Percentiles rank a stretch among this genome's conserved stretches.
Conservation (phyloP, 805 yeast species). For the Metschnikowia colocasiae region DNA sequence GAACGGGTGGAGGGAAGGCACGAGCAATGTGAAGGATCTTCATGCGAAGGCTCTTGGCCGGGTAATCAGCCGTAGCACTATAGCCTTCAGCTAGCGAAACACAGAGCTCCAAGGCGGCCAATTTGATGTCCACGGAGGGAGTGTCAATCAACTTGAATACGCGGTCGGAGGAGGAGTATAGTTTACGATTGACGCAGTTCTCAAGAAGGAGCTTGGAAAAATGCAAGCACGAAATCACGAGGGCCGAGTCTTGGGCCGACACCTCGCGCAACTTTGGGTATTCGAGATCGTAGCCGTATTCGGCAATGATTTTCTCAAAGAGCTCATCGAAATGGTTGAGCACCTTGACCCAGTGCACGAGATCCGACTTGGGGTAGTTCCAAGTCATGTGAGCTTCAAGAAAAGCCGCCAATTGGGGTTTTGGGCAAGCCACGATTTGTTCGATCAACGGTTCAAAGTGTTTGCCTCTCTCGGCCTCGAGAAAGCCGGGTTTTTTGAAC, state of each 20-base stretch:
- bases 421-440: constrained; percentile 35
- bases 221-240: constrained; percentile 50
- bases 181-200: constrained; percentile 61
- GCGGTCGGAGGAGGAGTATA: constrained; percentile 64
- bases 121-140: constrained; percentile 55
- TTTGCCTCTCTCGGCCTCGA: constrained; percentile 26
- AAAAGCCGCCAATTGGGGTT: constrained; percentile 35
- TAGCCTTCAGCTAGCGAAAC: constrained; percentile 60
- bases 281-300: constrained; percentile 50
- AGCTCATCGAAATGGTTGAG: constrained; percentile 72
- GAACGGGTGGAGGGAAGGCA: constrained; percentile 47
- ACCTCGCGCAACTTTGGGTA: constrained; percentile 47
- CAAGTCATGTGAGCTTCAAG: constrained; percentile 43
- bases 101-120: constrained; percentile 58
- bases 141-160: constrained; percentile 56
- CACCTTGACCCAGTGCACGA: constrained; percentile 73
- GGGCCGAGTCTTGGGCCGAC: constrained; percentile 40
- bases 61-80: constrained; percentile 38
- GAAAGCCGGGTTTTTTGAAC: constrained; percentile 14
- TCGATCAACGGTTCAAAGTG: constrained; percentile 32
- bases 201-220: constrained; percentile 64
- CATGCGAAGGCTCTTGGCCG: constrained; percentile 43
- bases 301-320: constrained; percentile 49
- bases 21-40: constrained; percentile 52
- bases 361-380: constrained; percentile 64